Evolutionary conservation across 768 basidiomycete genomes (phyloP), one percentile per base, ranked within the genome.

Genomic region (Termitomyces eurrhizus): DNA sequence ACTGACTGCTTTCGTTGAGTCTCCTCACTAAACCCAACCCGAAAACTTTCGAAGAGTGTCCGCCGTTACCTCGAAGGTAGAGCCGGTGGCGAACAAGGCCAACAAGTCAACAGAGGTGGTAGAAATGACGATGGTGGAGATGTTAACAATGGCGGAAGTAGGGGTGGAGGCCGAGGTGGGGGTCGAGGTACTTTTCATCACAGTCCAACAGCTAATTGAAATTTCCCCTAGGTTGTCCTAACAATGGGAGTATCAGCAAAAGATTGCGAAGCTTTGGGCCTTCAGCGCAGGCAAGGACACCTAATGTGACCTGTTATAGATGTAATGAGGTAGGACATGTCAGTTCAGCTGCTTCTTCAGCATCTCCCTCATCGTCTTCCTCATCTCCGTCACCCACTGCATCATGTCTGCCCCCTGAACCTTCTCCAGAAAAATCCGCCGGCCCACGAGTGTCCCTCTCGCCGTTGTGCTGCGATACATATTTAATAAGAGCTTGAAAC

Each of bases 301-400:
- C 67, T 48, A 57, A 68, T 24, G 67, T 67, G 26, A 71, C 64
- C 12, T 83, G 85, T 70, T 87, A 77, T 68, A 85, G 81, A 63
- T 88, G 86, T 58, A 77, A 81, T 37, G 66, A 81, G 64, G 69
- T 68, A 8, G 87, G 86, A 7, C 86, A 88, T 69, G 81, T 74
- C 50, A 81, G 81, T 45, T 78, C 80, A 55, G 79, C n/a, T n/a
- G n/a, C n/a, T n/a, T n/a, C n/a, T n/a, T n/a, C n/a, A n/a, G n/a
- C n/a, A n/a, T n/a, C n/a, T n/a, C n/a, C n/a, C n/a, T n/a, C n/a
- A n/a, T n/a, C n/a, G n/a, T n/a, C n/a, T n/a, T n/a, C n/a, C n/a
- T n/a, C n/a, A n/a, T n/a, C n/a, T n/a, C n/a, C n/a, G n/a, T n/a
- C n/a, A n/a, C n/a, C n/a, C n/a, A n/a, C n/a, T n/a, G n/a, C n/a